Evolutionary conservation across 768 basidiomycete species (phyloP).

Genomic region (Agrocybe chaxingu): DNA sequence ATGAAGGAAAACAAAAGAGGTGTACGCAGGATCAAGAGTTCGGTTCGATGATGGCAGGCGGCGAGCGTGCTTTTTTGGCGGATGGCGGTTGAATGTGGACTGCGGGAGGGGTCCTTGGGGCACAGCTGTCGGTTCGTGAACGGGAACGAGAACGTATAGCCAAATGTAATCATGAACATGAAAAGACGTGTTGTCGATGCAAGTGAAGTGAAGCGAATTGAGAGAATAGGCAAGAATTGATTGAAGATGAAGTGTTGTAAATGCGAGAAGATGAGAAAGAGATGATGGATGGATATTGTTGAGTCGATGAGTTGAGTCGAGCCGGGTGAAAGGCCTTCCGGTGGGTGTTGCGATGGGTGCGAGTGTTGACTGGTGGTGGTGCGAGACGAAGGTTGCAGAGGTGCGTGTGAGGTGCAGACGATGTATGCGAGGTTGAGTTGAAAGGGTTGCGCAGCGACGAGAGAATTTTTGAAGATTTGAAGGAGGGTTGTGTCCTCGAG

Average conservation of each 20-base stretch:
- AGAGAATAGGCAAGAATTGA: neutral
- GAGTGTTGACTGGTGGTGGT: conserved; percentile 8
- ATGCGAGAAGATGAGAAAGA: conserved; percentile 22
- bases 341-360: conserved; percentile 12
- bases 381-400: neutral
- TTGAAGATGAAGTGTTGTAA: too few species aligned
- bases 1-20: conserved; percentile 2
- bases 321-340: conserved; percentile 1
- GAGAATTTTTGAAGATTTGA: conserved; percentile 4
- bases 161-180: conserved; percentile 7
- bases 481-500: conserved; percentile 4
- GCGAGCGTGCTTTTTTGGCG: too few species aligned
- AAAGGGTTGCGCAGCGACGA: conserved; percentile 15
- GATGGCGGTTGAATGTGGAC: neutral
- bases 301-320: conserved; percentile 14
- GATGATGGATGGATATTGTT: conserved; percentile 1
- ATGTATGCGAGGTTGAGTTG: conserved; percentile 8
- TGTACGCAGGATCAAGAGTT: conserved; percentile 5
- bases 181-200: conserved; percentile 10
- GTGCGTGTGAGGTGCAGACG: conserved; percentile 13
- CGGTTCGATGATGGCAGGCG: neutral
- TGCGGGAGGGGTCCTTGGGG: conserved; percentile 3
- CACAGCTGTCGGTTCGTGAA: conserved; percentile 20
- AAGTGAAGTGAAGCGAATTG: conserved; percentile 4
- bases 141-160: neutral